Evolutionary conservation across 1,284 basidiomycete genomes (phyloP).

Genomic region (Ustilago sp.): DNA sequence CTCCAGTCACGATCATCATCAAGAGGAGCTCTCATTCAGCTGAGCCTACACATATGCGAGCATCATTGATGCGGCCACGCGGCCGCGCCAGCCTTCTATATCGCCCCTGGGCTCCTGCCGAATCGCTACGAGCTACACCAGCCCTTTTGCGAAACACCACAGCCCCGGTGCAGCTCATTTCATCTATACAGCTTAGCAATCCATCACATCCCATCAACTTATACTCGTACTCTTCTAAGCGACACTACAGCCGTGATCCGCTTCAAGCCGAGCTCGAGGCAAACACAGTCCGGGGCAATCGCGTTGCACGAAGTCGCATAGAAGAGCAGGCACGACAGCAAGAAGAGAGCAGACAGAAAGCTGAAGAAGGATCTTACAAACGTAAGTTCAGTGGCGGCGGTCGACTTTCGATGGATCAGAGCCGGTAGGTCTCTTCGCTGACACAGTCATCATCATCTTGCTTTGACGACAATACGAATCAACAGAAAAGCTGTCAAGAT

Average conservation of each 20-base stretch:
- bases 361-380: constrained; percentile 20
- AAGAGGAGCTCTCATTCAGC: neutral
- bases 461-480: neutral
- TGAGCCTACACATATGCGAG: constrained; percentile 17
- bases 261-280: constrained; percentile 61
- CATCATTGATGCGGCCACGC: constrained; percentile 27
- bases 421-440: neutral
- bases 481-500: constrained; percentile 72
- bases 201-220: neutral
- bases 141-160: neutral
- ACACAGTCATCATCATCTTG: neutral
- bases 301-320: constrained; percentile 43
- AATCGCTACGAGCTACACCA: neutral
- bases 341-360: constrained; percentile 15
- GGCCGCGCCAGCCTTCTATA: constrained; percentile 15
- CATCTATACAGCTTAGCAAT: no score
- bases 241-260: constrained; percentile 56
- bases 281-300: constrained; percentile 61
- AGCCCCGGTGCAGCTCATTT: no score
- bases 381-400: neutral
- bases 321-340: constrained; percentile 29
- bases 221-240: constrained; percentile 7
- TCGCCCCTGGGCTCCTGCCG: constrained; percentile 10
- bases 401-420: neutral
- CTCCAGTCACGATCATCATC: neutral